Conservation (phyloP, 192 early-diverging fungal genomes). For the Endogone sp. region DNA sequence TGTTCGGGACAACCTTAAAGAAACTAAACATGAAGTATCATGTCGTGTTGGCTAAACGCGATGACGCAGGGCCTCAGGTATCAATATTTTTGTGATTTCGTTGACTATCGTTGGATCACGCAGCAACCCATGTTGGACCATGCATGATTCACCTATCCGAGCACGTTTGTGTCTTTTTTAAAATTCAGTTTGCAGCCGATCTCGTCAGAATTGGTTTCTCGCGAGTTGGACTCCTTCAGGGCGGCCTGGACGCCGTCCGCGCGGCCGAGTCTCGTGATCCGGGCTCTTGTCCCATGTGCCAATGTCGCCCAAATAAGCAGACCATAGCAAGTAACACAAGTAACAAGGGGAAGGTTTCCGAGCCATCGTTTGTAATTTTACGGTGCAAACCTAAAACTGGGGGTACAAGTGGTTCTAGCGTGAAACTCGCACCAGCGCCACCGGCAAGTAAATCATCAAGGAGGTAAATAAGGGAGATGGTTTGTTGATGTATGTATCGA, state of each 20-base stretch:
- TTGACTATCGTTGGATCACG: too few species aligned
- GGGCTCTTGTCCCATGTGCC: constrained; percentile 17
- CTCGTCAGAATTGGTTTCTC: constrained; percentile 38
- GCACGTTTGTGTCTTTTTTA: not conserved
- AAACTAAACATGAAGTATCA: constrained; percentile 53
- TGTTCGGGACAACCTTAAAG: constrained; percentile 33
- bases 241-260: constrained; percentile 46
- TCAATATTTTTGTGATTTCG: constrained; percentile 9
- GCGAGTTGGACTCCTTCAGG: constrained; percentile 44
- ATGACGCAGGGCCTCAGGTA: constrained; percentile 49
- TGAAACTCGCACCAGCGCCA: not conserved
- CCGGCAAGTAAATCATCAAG: not conserved
- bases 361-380: constrained; percentile 34
- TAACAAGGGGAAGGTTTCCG: constrained; percentile 30
- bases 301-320: constrained; percentile 30
- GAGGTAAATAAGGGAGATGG: not conserved
- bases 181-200: constrained; percentile 40
- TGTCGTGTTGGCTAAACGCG: constrained; percentile 40
- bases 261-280: not conserved
- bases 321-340: constrained; percentile 26
- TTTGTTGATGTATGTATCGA: not conserved
- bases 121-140: too few species aligned
- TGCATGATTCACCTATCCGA: not conserved
- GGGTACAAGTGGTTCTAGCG: too few species aligned
- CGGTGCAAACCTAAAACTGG: too few species aligned